Evolutionary conservation across 257 asterid species (phyloP).

Genomic region (Solanum chaucha): DNA sequence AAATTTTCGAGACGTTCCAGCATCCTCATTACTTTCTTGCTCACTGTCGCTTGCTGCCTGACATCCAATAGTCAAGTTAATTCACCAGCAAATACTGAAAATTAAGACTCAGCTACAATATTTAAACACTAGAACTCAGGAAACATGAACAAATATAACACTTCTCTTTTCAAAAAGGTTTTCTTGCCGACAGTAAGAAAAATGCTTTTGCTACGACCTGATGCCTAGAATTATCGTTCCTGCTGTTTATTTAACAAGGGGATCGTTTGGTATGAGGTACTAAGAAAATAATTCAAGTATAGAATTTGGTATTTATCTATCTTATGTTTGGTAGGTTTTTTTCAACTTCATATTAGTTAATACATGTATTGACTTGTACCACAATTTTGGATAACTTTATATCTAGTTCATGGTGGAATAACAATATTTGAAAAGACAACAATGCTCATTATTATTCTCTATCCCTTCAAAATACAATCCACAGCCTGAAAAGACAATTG

Average conservation of each 20-base stretch:
- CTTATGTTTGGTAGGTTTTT: background rate
- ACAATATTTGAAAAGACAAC: background rate
- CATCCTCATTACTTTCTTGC: slow-evolving; percentile 81
- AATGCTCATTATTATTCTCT: background rate
- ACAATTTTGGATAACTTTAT: background rate
- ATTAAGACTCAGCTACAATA: background rate
- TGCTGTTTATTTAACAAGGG: background rate
- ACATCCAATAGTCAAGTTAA: slow-evolving; percentile 21
- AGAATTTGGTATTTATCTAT: background rate
- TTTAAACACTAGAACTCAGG: background rate
- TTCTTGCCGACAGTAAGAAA: background rate
- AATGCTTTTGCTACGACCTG: background rate
- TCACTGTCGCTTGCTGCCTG: slow-evolving; percentile 88
- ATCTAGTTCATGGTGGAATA: background rate
- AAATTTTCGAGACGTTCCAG: slow-evolving; percentile 63
- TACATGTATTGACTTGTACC: background rate
- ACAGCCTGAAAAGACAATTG: background rate
- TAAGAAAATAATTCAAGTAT: background rate
- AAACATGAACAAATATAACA: background rate
- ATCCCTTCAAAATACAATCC: background rate
- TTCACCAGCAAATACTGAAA: background rate
- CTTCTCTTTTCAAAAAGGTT: background rate
- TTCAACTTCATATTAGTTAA: background rate
- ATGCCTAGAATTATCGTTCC: background rate
- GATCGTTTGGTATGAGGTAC: background rate